Evolutionary conservation across 305 asterid genomes (phyloP).

Genomic region (Fraxinus sp.): DNA sequence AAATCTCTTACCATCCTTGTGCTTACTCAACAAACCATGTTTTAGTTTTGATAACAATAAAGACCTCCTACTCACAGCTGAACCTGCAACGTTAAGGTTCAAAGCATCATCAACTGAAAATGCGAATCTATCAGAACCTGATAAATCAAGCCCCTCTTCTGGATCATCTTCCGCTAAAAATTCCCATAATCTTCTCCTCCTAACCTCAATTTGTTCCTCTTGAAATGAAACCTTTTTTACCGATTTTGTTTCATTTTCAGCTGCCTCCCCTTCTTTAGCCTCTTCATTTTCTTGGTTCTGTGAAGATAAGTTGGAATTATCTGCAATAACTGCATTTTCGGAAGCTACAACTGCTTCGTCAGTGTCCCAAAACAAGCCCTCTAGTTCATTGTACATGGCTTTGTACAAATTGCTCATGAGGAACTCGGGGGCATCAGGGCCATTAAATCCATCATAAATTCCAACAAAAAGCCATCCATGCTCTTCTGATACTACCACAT

Average conservation of each 20-base stretch:
- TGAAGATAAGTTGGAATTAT: conserved; percentile 28
- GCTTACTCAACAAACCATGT: conserved; percentile 77
- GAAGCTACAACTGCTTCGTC: conserved; percentile 49
- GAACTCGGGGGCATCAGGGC: conserved; percentile 97
- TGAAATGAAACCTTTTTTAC: conserved; percentile 72
- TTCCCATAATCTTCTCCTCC: conserved; percentile 95
- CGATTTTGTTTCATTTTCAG: conserved; percentile 37
- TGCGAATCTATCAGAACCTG: conserved; percentile 94
- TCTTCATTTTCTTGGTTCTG: conserved; percentile 30
- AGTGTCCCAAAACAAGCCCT: conserved; percentile 93
- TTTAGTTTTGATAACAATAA: conserved; percentile 75
- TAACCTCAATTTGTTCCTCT: conserved; percentile 63
- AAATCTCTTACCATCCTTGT: conserved; percentile 58
- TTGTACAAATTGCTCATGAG: conserved; percentile 85
- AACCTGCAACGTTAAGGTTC: conserved; percentile 75
- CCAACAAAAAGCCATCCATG: conserved; percentile 96
- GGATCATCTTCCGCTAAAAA: conserved; percentile 77
- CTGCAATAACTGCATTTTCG: conserved; percentile 34
- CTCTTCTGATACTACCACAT: conserved; percentile 95
- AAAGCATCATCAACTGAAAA: conserved; percentile 92
- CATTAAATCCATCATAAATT: conserved; percentile 94
- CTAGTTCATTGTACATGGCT: conserved; percentile 80
- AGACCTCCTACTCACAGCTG: conserved; percentile 79
- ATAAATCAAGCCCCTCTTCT: conserved; percentile 90
- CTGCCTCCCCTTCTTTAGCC: conserved; percentile 41